phyloP scores from a whole-genome alignment of 305 asterid genomes.

The Solanum hybrid region DNA sequence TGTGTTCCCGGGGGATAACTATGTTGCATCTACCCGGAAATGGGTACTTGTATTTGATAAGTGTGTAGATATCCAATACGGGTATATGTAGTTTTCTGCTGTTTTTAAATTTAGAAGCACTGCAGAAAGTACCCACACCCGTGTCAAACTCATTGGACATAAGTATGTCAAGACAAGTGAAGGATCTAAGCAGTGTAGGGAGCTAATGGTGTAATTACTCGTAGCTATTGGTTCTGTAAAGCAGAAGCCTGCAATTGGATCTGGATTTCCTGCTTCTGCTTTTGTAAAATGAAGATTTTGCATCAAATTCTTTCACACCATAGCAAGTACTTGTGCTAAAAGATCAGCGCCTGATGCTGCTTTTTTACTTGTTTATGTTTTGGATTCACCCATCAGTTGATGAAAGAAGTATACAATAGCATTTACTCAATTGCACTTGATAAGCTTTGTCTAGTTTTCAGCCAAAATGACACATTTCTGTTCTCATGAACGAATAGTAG shows the following conservation, averaged over 20 bases:
- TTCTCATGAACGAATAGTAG: background rate
- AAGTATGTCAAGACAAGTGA: background rate
- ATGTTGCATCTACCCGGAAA: background rate
- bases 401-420: background rate
- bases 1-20: background rate
- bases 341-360: background rate
- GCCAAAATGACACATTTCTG: background rate
- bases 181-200: background rate
- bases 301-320: background rate
- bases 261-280: background rate
- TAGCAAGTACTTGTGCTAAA: background rate
- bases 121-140: background rate
- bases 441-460: background rate
- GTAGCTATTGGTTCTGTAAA: background rate
- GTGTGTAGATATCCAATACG: background rate
- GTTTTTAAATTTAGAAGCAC: background rate
- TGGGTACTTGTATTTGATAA: background rate
- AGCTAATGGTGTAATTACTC: background rate
- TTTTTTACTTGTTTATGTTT: background rate
- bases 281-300: background rate
- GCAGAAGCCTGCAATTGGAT: background rate
- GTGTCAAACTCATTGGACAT: background rate
- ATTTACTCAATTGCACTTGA: background rate
- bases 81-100: background rate
- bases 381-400: background rate